Base-by-base conservation (phyloP, 2,329 filamentous ascomycete genomes). In the Talaromyces piceae region DNA sequence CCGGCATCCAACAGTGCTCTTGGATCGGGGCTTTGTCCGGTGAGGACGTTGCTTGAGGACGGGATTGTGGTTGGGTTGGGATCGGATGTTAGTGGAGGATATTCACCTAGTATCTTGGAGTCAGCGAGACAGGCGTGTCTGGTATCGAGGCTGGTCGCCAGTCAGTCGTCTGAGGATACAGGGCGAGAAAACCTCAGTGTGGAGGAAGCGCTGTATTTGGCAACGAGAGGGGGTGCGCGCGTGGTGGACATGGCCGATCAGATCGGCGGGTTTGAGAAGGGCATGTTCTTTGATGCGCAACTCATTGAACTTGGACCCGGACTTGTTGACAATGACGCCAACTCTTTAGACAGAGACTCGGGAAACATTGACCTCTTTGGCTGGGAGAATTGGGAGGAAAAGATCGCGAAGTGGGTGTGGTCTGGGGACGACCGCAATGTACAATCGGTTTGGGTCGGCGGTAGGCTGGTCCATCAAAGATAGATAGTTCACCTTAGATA, bases 401-500 rank as follows among this genome's bases (percentile, higher is more conserved):
- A 76, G 62, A 72, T 97, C 9, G 87, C 88, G 48, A 98, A 98
- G 75, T 98, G 93, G 93, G 75, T 97, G 55, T 98, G 87, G 71
- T 87, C 82, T 58, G 93, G 93, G 0, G 91, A 97, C 73, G 93
- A 97, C 70, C 77, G 91, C 59, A 97, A 97, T 67, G 91, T 90
- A 2, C 78, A 78, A 60, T 83, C 78, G 59, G 93, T 98, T 4
- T 98, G 91, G 91, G 90, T 97, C 1, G 83, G 78, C 64, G 93
- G 93, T 2, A 73, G 82, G 56, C 68, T 94, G 67, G 93, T 96
- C 45, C 89, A 95, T 72, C 41, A 44, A 41, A 46, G 50, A 12
- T n/a, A n/a, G n/a, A n/a, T n/a, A n/a, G n/a, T n/a, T n/a, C n/a
- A n/a, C 23, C 18, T 28, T 23, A 43, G 11, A 25, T 41, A 25